Conservation (phyloP, 441 rosid genomes). For the Lepidium campestre region DNA sequence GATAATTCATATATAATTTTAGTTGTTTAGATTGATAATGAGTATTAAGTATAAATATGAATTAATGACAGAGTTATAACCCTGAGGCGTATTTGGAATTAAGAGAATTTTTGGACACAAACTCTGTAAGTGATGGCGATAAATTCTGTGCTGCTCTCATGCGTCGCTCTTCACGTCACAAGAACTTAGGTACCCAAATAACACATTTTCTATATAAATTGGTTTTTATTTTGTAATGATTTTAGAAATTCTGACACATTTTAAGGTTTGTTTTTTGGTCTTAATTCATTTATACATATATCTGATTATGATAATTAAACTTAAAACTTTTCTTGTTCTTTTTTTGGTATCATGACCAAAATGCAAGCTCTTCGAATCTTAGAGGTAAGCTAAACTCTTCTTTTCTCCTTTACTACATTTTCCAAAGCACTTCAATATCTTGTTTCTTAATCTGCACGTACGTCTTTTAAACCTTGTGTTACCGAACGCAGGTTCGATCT, state of each 20-base stretch:
- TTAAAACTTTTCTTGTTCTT: not conserved
- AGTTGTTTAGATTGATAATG: not conserved
- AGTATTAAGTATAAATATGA: not conserved
- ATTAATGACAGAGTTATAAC: constrained; percentile 70
- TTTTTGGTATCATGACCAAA: not conserved
- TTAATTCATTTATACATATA: not conserved
- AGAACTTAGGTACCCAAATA: constrained; percentile 43
- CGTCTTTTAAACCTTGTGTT: not conserved
- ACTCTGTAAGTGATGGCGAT: constrained; percentile 79
- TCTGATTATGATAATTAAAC: not conserved
- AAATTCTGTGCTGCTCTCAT: constrained; percentile 63
- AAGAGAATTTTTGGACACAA: constrained; percentile 47
- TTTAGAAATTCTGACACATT: not conserved
- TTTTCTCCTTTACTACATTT: not conserved
- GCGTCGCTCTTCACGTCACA: constrained; percentile 77
- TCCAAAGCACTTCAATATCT: not conserved
- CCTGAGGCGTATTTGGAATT: constrained; percentile 68
- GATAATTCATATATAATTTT: not conserved
- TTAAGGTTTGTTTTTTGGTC: too few relatives aligned
- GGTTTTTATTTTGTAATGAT: not conserved
- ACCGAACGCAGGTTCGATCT: constrained; percentile 53
- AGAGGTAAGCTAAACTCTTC: constrained; percentile 43
- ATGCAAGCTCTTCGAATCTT: constrained; percentile 56
- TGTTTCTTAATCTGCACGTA: not conserved
- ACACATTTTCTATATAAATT: not conserved